Evolutionary conservation across 345 rosid genomes (phyloP).

Genomic region (Chamaenerion angustifolium): DNA sequence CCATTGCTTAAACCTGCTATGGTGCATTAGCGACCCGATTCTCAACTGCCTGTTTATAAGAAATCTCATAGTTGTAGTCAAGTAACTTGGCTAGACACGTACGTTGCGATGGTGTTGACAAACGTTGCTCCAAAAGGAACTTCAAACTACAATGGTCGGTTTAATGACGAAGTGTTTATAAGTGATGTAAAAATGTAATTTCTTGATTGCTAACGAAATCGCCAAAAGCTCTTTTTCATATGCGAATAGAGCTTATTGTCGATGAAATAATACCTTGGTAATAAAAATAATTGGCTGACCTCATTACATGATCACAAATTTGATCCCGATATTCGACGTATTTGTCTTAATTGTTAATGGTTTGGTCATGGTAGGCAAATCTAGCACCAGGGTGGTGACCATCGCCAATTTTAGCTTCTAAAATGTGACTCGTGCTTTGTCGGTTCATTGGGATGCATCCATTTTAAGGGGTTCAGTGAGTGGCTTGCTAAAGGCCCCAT

Average conservation of each 20-base stretch:
- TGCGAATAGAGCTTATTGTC: background rate
- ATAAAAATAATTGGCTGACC: background rate
- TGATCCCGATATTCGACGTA: background rate
- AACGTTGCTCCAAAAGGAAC: background rate
- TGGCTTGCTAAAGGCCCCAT: background rate
- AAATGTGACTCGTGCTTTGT: background rate
- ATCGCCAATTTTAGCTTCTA: too few relatives aligned
- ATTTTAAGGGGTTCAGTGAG: background rate
- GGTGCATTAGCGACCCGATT: background rate
- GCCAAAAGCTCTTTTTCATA: conserved; percentile 1
- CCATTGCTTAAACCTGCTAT: background rate
- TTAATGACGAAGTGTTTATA: background rate
- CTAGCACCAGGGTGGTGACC: background rate
- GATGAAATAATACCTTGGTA: background rate
- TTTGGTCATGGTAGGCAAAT: background rate
- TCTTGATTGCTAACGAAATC: background rate
- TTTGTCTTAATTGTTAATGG: background rate
- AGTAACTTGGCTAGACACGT: background rate
- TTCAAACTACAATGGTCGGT: background rate
- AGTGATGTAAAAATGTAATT: background rate
- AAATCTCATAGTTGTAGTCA: background rate
- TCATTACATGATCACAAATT: background rate
- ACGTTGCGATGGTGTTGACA: background rate
- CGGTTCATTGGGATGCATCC: background rate
- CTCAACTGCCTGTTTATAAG: background rate